Evolutionary conservation across 106 monocot genomes (phyloP).

Genomic region (Dactylorhiza incarnata): DNA sequence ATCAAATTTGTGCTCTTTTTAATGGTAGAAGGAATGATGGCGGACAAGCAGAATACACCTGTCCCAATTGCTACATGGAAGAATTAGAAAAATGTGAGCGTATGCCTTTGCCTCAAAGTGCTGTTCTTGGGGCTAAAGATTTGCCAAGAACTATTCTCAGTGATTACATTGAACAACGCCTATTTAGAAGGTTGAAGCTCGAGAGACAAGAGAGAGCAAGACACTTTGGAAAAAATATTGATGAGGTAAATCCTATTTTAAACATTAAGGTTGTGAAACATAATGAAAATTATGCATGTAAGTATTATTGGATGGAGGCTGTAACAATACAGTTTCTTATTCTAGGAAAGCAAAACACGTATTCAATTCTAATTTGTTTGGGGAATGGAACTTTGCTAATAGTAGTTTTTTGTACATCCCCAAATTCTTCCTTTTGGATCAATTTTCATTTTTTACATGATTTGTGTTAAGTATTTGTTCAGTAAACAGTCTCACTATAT

Average conservation of each 20-base stretch:
- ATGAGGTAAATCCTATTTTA: conserved; percentile 53
- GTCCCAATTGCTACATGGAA: conserved; percentile 86
- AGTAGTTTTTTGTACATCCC: neutral
- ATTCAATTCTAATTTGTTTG: neutral
- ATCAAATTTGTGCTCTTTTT: conserved; percentile 98
- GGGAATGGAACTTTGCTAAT: neutral
- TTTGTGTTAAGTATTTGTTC: too few species aligned
- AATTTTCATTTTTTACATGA: neutral
- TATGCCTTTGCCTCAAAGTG: conserved; percentile 83
- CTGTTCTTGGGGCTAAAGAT: conserved; percentile 99
- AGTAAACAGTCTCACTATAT: too few species aligned
- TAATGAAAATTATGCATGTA: neutral
- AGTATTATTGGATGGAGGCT: neutral
- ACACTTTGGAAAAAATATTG: conserved; percentile 59
- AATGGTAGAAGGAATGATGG: conserved; percentile 97
- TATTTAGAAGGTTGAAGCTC: conserved; percentile 61
- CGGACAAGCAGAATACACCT: conserved; percentile 94
- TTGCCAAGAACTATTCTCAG: conserved; percentile 82
- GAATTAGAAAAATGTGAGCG: conserved; percentile 87
- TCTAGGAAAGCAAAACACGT: neutral
- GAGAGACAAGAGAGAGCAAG: conserved; percentile 84
- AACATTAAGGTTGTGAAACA: neutral
- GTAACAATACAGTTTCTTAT: neutral
- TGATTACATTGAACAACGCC: conserved; percentile 85
- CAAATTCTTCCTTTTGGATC: neutral